These are phyloP conservation scores for Blastomyces gilchristii DNA, from an alignment of 2,329 filamentous ascomycete genomes.

Conservation along the genomic window DNA sequence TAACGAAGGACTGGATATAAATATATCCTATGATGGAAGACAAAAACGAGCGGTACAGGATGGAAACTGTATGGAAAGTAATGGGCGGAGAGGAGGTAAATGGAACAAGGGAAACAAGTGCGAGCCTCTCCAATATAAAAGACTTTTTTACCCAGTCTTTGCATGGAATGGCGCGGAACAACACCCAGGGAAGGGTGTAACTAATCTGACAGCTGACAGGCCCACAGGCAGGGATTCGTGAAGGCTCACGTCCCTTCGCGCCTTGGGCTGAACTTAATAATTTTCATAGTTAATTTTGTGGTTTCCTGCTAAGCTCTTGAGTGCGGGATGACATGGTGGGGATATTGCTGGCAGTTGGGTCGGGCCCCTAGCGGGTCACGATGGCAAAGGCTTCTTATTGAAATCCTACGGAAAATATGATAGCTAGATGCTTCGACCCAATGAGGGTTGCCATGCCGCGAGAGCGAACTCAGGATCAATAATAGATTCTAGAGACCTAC, in stretches of 20 bases:
- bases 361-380: background rate
- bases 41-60: background rate
- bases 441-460: too few species aligned
- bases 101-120: background rate
- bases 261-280: background rate
- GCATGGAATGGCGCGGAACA: background rate
- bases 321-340: background rate
- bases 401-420: background rate
- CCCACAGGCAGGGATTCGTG: background rate
- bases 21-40: background rate
- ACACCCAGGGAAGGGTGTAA: background rate
- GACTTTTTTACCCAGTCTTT: background rate
- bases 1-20: slow-evolving; percentile 2
- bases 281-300: background rate
- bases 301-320: background rate
- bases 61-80: background rate
- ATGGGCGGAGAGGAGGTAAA: background rate
- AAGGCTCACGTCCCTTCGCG: background rate
- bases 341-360: background rate
- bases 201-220: background rate
- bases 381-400: background rate
- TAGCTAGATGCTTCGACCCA: background rate
- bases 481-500: too few species aligned
- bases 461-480: too few species aligned
- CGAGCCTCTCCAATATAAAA: background rate